Conservation (phyloP, 345 rosid species). For the Euphorbia pulcherrima region DNA sequence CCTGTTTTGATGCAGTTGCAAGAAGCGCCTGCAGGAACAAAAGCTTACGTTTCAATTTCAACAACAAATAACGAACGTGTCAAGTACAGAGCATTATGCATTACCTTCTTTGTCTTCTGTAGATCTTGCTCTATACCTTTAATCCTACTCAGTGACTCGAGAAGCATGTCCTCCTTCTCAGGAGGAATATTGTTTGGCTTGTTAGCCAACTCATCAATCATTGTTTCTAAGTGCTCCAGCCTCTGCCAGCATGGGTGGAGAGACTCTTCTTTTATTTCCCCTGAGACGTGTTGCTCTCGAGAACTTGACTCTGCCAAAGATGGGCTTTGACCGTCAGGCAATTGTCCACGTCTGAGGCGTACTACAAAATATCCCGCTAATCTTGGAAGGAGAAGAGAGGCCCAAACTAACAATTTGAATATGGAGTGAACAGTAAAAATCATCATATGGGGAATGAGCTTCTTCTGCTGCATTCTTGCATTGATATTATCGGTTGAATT, state of each 20-base stretch:
- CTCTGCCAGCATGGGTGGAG: slow-evolving; percentile 79
- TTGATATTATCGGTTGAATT: slow-evolving; percentile 23
- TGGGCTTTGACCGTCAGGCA: slow-evolving; percentile 37
- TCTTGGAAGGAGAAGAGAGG: slow-evolving; percentile 43
- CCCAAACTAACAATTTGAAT: slow-evolving; percentile 46
- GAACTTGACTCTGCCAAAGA: slow-evolving; percentile 33
- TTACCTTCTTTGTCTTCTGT: slow-evolving; percentile 82
- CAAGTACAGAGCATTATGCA: not conserved
- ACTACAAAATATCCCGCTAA: slow-evolving; percentile 39
- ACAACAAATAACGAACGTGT: not conserved
- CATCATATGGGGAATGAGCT: slow-evolving; percentile 32
- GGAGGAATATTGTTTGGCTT: slow-evolving; percentile 72
- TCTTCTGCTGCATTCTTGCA: slow-evolving; percentile 28
- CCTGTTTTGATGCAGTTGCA: slow-evolving; percentile 85
- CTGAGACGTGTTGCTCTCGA: slow-evolving; percentile 29
- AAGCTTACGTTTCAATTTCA: slow-evolving; percentile 9
- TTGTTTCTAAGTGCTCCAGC: slow-evolving; percentile 64
- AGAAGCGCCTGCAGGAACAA: slow-evolving; percentile 59
- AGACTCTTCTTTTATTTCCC: slow-evolving; percentile 41
- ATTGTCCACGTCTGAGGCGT: slow-evolving; percentile 26
- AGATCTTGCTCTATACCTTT: slow-evolving; percentile 79
- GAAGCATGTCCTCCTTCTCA: slow-evolving; percentile 85
- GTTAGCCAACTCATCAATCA: slow-evolving; percentile 61
- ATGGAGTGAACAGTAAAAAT: slow-evolving; percentile 35
- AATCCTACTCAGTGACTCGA: slow-evolving; percentile 71